Evolutionary conservation across 2,329 filamentous ascomycete genomes (phyloP), one percentile per base, ranked within the genome.

Genomic region (Colletotrichum siamense): DNA sequence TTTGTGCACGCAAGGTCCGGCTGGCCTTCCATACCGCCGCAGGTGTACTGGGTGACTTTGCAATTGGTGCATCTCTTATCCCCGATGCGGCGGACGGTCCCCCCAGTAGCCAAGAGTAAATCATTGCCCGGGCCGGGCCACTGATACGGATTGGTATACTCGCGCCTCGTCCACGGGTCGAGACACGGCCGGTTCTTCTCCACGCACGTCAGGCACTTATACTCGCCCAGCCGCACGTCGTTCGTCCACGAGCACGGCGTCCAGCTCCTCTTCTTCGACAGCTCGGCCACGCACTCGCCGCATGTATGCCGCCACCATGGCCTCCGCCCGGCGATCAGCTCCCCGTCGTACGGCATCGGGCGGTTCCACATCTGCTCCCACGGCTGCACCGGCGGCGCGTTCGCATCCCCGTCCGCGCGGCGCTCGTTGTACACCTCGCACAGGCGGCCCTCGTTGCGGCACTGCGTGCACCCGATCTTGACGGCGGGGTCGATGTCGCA

Each of bases 231-330:
- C 22, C 75, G 65, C n/a, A 77, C 30, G 18, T 77, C 75, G n/a
- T 28, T 34, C 6, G 57, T 62, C 75, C 75, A 77, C 13, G 61
- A 62, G 52, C 75, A 77, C 7, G 39, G 12, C 13, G 36, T 28
- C 24, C 26, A 61, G 9, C 9, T 39, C n/a, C 36, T 69, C n/a
- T 36, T 10, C 8, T 36, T 36, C 18, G 16, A 30, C 26, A 59
- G 26, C 6, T 64, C 64, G 16, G 36, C 3, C 8, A 24, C 7
- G n/a, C 74, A 76, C 10, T 13, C 49, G 15, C 39, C 26, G 30
- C 82, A 84, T 0, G 66, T 34, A 26, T 80, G 70, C 32, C 52
- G 8, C 34, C 77, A 68, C 81, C 80, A 81, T 32, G 77, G 70
- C 2, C 28, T 65, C 8, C 79, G 76, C n/a, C 78, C 76, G 10